Evolutionary conservation across 2,329 filamentous ascomycete genomes (phyloP).

Genomic region (Penicillium sp.): DNA sequence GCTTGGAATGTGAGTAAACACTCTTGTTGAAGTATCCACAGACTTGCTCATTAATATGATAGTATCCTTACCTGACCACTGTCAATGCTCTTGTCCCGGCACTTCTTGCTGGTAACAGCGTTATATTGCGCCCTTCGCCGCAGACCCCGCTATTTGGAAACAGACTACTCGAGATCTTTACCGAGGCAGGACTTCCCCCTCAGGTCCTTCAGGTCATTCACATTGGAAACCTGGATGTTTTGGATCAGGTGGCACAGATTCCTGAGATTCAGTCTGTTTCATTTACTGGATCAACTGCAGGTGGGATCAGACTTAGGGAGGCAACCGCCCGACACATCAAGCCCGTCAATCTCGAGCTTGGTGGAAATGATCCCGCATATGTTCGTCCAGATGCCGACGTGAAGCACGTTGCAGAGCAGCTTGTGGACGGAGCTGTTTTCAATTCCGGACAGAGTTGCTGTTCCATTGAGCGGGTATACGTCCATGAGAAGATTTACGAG

Average conservation of each 20-base stretch:
- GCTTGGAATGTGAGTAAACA: conserved; percentile 78
- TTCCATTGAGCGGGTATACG: conserved; percentile 83
- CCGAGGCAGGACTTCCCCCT: conserved; percentile 72
- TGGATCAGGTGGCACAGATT: conserved; percentile 74
- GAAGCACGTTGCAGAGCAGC: conserved; percentile 82
- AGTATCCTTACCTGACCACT: conserved; percentile 91
- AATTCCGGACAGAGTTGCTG: conserved; percentile 96
- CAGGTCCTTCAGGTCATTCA: conserved; percentile 88
- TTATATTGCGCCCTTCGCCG: conserved; percentile 87
- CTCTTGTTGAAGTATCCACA: conserved; percentile 8
- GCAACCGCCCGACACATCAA: conserved; percentile 79
- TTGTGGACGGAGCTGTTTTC: conserved; percentile 87
- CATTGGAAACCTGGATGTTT: conserved; percentile 69
- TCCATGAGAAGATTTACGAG: conserved; percentile 78
- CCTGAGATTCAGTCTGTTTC: conserved; percentile 75
- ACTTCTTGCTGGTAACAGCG: conserved; percentile 83
- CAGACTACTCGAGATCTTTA: conserved; percentile 71
- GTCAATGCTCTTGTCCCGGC: conserved; percentile 87
- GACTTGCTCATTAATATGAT: conserved; percentile 7
- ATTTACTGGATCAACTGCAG: conserved; percentile 87
- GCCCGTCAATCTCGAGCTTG: conserved; percentile 81
- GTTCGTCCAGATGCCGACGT: conserved; percentile 79
- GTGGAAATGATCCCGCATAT: conserved; percentile 90
- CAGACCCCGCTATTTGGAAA: conserved; percentile 88
- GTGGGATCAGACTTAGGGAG: conserved; percentile 77